A percentile compares a stretch with the other conserved stretches of the same genome.
phyloP scores from a whole-genome alignment of 2,329 filamentous ascomycete species.

The Phialophora macrospora region DNA sequence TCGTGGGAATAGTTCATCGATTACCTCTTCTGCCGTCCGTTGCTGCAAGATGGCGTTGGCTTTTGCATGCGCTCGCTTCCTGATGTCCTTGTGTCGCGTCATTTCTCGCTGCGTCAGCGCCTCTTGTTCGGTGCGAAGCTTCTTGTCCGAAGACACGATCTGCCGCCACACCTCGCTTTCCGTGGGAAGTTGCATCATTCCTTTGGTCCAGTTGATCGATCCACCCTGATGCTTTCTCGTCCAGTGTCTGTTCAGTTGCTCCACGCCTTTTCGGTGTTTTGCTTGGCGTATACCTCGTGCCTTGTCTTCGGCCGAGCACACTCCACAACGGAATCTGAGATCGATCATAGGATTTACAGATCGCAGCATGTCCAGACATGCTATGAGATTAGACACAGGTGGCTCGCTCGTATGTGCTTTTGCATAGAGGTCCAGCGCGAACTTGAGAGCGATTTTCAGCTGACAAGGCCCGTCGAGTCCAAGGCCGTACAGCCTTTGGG shows the following conservation, averaged over 20 bases:
- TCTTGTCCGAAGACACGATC: slow-evolving; percentile 30
- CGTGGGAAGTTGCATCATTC: slow-evolving; percentile 35
- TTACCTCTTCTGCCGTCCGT: slow-evolving; percentile 21
- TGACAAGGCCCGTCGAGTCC: slow-evolving; percentile 34
- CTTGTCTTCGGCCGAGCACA: slow-evolving; percentile 30
- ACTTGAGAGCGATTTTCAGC: slow-evolving; percentile 41
- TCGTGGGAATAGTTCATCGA: slow-evolving; percentile 30
- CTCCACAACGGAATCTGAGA: slow-evolving; percentile 35
- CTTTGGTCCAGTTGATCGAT: slow-evolving; percentile 20
- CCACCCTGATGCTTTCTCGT: slow-evolving; percentile 26
- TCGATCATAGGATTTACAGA: slow-evolving; percentile 29
- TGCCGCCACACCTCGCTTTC: slow-evolving; percentile 34
- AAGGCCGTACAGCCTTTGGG: slow-evolving; percentile 34
- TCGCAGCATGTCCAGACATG: slow-evolving; percentile 22
- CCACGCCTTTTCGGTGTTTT: slow-evolving; percentile 26
- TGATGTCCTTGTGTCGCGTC: slow-evolving; percentile 17
- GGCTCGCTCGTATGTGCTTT: slow-evolving; percentile 7
- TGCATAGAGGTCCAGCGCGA: slow-evolving; percentile 34
- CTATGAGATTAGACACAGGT: slow-evolving; percentile 16
- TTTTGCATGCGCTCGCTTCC: slow-evolving; percentile 32
- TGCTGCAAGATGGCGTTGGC: slow-evolving; percentile 27
- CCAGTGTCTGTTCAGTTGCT: slow-evolving; percentile 35
- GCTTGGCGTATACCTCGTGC: slow-evolving; percentile 3
- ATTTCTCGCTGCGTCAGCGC: slow-evolving; percentile 13
- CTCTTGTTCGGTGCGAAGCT: slow-evolving; percentile 30